A percentile compares a stretch with the other conserved stretches of the same genome.
Evolutionary conservation across 345 rosid genomes (phyloP).

Genomic region (Lenwebbia sp.): DNA sequence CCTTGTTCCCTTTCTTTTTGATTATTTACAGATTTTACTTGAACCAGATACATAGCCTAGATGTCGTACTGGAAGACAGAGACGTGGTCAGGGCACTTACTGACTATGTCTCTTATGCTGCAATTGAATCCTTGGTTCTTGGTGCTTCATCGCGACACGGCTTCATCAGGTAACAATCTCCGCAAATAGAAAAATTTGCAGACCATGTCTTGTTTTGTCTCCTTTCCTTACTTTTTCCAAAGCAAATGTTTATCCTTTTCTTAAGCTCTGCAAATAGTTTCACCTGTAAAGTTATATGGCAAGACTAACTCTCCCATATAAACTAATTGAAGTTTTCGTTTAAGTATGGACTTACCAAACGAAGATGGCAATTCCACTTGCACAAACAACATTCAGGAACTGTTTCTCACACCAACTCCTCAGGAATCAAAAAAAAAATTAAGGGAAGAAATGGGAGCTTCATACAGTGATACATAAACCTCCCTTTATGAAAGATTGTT

Average conservation of each 20-base stretch:
- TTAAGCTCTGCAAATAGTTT: neutral
- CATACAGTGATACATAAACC: neutral
- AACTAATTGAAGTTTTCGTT: neutral
- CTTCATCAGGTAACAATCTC: constrained; percentile 42
- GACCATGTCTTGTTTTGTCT: neutral
- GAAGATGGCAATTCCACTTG: neutral
- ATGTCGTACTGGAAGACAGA: constrained; percentile 49
- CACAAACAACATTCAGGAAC: neutral
- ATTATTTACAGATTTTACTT: neutral
- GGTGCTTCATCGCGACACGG: constrained; percentile 70
- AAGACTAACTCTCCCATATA: neutral
- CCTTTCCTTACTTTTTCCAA: neutral
- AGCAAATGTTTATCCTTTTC: neutral
- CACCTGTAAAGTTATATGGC: neutral
- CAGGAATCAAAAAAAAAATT: neutral
- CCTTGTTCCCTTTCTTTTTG: neutral
- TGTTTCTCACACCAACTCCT: neutral
- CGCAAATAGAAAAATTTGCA: neutral
- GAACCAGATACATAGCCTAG: constrained; percentile 49
- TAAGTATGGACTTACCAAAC: neutral
- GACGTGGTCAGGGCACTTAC: constrained; percentile 59
- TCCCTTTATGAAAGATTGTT: neutral
- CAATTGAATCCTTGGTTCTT: constrained; percentile 68
- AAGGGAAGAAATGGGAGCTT: neutral
- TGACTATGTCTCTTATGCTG: constrained; percentile 60